Evolutionary conservation across 768 basidiomycete genomes (phyloP), one percentile per base, ranked within the genome.

Genomic region (Lentinula sp.): DNA sequence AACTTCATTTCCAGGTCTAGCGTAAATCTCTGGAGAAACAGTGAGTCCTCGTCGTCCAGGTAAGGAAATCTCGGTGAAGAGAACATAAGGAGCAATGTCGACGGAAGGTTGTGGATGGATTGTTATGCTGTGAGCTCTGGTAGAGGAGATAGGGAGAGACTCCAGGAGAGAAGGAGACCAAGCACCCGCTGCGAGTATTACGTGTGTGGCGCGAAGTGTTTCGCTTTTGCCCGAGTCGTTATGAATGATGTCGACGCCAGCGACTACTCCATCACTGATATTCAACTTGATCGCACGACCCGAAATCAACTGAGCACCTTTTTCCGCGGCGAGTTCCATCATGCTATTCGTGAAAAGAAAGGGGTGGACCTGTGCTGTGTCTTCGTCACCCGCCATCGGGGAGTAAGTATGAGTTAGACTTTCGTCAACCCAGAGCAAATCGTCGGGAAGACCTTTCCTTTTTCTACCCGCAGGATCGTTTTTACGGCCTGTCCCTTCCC

Each of bases 141-240:
- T 85, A 46, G 79, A 80, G n/a, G 75, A 67, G 65, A 91, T 79
- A 15, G 87, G 85, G 33, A 90, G 77, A 18, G 72, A 63, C 8
- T 81, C 76, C 36, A 88, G 56, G 61, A 95, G 69, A 8, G 68
- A 68, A 7, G 90, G 78, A 0, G 91, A 90, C 93, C 94, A 97
- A 15, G 91, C 89, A 28, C 94, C 94, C n/a, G 90, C 90, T 43
- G 86, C 81, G 54, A 97, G 71, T 43, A 96, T 76, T 63, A 94
- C 83, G 59, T 87, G 79, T 9, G 88, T 87, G 15, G 88, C 87
- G 0, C 78, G 70, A 16, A 88, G 67, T n/a, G 71, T 72, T 60
- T 69, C 70, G 6, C 63, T 65, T 28, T 67, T 64, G 54, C 64
- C 61, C 15, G 71, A 68, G 12, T 65, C 69, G 1, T 62, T 58